Evolutionary conservation across 306 rosid species (phyloP).

Genomic region (Medicago ruthenica): DNA sequence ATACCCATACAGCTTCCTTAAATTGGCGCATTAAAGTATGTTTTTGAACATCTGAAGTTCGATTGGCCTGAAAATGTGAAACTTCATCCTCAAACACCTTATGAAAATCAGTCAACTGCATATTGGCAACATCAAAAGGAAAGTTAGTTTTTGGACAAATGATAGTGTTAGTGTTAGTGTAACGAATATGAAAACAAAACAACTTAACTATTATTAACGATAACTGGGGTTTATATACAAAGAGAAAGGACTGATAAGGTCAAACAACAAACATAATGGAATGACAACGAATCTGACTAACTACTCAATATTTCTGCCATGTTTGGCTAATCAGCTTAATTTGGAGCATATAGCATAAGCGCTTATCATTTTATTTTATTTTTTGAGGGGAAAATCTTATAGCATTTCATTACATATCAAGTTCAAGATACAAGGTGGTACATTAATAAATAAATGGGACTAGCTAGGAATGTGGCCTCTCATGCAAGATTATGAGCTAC

Average conservation of each 20-base stretch:
- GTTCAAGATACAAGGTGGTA: too few relatives aligned
- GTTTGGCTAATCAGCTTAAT: too few relatives aligned
- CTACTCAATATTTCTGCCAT: neutral
- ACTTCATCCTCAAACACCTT: constrained; percentile 69
- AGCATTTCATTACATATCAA: too few relatives aligned
- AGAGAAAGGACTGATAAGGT: neutral
- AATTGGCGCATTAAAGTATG: constrained; percentile 67
- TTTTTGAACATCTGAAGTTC: constrained; percentile 51
- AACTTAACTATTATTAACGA: neutral
- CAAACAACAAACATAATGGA: constrained; percentile 3
- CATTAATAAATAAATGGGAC: too few relatives aligned
- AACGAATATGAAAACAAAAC: neutral
- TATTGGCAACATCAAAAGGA: constrained; percentile 38
- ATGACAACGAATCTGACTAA: neutral
- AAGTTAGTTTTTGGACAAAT: constrained; percentile 26
- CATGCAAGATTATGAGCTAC: too few relatives aligned
- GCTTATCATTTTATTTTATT: too few relatives aligned
- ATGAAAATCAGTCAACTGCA: constrained; percentile 72
- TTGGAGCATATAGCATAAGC: too few relatives aligned
- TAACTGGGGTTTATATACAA: neutral
- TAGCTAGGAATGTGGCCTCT: too few relatives aligned
- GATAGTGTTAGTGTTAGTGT: neutral
- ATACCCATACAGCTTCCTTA: constrained; percentile 94
- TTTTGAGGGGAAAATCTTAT: too few relatives aligned
- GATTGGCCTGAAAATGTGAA: constrained; percentile 51